phyloP scores from a whole-genome alignment of 2,329 filamentous ascomycete species.

The Ophiostoma novo-ulmi region DNA sequence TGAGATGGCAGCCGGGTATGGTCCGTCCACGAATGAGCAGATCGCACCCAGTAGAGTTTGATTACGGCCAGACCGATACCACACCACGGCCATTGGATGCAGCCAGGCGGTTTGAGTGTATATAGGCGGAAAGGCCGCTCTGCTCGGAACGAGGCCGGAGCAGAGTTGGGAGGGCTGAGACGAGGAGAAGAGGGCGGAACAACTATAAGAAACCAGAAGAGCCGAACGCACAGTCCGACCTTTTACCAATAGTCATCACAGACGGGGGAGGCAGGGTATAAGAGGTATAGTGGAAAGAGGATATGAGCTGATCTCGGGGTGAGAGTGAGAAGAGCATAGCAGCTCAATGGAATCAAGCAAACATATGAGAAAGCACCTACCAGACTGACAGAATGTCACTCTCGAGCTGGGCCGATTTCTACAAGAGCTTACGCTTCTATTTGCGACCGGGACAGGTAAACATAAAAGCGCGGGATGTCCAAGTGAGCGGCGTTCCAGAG shows the following conservation, averaged over 20 bases:
- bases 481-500: neutral
- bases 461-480: neutral
- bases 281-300: neutral
- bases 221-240: constrained; percentile 38
- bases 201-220: constrained; percentile 36
- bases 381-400: neutral
- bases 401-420: neutral
- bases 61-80: constrained; percentile 20
- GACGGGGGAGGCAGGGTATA: constrained; percentile 31
- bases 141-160: neutral
- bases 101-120: constrained; percentile 7
- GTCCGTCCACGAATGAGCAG: neutral
- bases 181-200: constrained; percentile 17
- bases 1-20: constrained; percentile 21
- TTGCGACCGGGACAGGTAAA: neutral
- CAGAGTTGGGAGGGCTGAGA: constrained; percentile 17
- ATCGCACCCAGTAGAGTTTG: neutral
- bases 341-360: neutral
- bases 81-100: constrained; percentile 21
- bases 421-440: neutral
- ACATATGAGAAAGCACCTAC: neutral
- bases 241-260: constrained; percentile 47
- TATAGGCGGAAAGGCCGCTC: neutral
- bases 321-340: neutral
- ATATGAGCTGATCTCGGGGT: neutral